phyloP scores from a whole-genome alignment of 2,329 filamentous ascomycete genomes.

The Teratosphaeria nubilosa region DNA sequence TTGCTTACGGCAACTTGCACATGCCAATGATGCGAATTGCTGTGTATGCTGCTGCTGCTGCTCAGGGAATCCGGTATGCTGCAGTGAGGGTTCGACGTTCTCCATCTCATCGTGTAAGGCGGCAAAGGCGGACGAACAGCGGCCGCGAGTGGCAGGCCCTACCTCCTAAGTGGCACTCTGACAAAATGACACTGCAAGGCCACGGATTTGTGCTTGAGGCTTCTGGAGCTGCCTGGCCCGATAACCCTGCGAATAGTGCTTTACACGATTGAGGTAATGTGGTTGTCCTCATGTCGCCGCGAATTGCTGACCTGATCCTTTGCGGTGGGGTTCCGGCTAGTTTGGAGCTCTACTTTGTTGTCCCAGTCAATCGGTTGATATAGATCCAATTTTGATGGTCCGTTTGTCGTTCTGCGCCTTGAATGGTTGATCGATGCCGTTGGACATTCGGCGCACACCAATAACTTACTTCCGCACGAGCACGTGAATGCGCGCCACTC shows the following conservation, averaged over 20 bases:
- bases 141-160: not conserved
- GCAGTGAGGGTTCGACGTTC: conserved; percentile 2
- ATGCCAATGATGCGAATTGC: conserved; percentile 30
- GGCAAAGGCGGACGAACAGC: no score
- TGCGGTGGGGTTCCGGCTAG: no score
- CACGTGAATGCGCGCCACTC: not conserved
- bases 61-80: not conserved
- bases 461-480: not conserved
- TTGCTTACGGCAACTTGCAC: conserved; percentile 36
- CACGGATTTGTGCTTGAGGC: no score
- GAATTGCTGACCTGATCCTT: not conserved
- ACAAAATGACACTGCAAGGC: no score
- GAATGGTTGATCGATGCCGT: not conserved
- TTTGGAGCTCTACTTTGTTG: no score
- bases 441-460: no score
- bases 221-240: no score
- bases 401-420: not conserved
- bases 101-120: not conserved
- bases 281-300: not conserved
- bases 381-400: no score
- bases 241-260: not conserved
- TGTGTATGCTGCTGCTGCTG: not conserved
- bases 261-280: not conserved
- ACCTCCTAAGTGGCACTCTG: not conserved
- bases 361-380: no score